Percentiles rank a stretch among this genome's conserved stretches.
These are phyloP conservation scores for Penicillium paxilli DNA, from an alignment of 495 filamentous ascomycete species.

Conservation along the genomic window DNA sequence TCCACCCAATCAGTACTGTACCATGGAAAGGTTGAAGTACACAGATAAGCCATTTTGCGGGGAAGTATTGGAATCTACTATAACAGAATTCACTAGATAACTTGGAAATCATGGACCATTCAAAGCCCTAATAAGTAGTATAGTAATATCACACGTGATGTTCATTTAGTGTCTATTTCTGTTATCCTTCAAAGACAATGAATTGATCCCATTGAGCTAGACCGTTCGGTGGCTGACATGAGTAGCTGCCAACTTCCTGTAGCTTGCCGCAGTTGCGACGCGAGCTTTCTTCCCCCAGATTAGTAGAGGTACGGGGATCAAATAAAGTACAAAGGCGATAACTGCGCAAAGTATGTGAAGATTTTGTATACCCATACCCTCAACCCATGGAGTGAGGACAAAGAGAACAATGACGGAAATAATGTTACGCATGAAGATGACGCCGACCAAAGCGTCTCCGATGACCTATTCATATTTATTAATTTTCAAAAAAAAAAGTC, in stretches of 20 bases:
- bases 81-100: background rate
- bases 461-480: constrained; percentile 24
- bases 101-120: too few relatives aligned
- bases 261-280: constrained; percentile 14
- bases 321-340: constrained; percentile 15
- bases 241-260: constrained; percentile 22
- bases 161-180: too few relatives aligned
- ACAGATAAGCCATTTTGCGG: constrained; percentile 1
- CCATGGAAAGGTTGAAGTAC: background rate
- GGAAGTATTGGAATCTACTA: background rate
- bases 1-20: background rate
- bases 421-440: constrained; percentile 35
- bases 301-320: constrained; percentile 22
- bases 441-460: constrained; percentile 32
- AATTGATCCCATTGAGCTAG: too few relatives aligned
- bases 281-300: constrained; percentile 28
- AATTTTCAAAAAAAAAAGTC: background rate
- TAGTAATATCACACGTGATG: too few relatives aligned
- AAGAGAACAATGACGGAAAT: constrained; percentile 33
- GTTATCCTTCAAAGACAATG: too few relatives aligned
- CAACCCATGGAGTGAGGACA: constrained; percentile 36
- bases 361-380: constrained; percentile 34
- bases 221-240: constrained; percentile 22
- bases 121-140: too few relatives aligned
- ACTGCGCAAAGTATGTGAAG: constrained; percentile 22